Conservation (phyloP, 768 basidiomycete genomes). For the Kwoniella europaea region DNA sequence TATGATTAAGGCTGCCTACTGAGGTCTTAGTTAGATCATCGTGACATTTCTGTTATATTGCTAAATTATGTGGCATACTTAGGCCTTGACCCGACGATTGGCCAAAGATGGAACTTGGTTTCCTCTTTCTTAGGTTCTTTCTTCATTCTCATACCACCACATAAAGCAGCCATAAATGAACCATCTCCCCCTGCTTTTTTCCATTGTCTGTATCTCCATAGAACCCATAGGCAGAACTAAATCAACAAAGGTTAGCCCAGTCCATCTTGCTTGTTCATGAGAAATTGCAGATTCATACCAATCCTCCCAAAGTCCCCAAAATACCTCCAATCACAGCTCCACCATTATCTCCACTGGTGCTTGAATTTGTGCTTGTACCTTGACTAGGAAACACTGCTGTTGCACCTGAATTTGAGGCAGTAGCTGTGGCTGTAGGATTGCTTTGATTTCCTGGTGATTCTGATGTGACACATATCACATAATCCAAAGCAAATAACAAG, state of each 20-base stretch:
- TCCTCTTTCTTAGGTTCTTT: constrained; percentile 24
- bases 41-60: neutral
- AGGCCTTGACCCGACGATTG: constrained; percentile 44
- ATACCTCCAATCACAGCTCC: constrained; percentile 33
- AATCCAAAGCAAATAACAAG: constrained; percentile 42
- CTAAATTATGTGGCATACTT: constrained; percentile 36
- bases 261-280: neutral
- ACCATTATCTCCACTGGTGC: constrained; percentile 12
- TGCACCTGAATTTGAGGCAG: constrained; percentile 3
- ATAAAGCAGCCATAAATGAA: constrained; percentile 32
- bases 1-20: too few relatives aligned
- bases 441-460: neutral
- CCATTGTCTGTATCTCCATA: constrained; percentile 33
- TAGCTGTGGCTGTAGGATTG: constrained; percentile 17
- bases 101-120: constrained; percentile 45
- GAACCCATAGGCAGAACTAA: constrained; percentile 35
- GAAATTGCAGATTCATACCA: constrained; percentile 18
- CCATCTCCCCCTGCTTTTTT: constrained; percentile 44
- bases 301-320: constrained; percentile 21
- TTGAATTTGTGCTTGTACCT: neutral
- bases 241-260: neutral
- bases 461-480: constrained; percentile 28
- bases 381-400: constrained; percentile 20
- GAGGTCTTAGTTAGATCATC: too few relatives aligned
- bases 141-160: constrained; percentile 28